Evolutionary conservation across 495 filamentous ascomycete species (phyloP).

Genomic region (Paragyromitra xinjiangensis): DNA sequence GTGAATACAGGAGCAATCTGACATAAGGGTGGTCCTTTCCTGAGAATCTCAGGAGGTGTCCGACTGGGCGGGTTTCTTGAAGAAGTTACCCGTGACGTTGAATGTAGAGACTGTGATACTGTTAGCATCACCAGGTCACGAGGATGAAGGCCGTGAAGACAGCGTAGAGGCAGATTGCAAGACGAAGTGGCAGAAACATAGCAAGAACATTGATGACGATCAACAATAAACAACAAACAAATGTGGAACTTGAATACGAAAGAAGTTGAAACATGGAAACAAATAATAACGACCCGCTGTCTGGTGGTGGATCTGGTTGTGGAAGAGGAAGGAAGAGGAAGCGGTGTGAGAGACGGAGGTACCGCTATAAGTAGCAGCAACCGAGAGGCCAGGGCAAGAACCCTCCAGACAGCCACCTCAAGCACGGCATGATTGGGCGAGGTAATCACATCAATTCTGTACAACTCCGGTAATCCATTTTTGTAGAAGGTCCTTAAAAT

Average conservation of each 20-base stretch:
- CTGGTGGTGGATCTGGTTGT: conserved; percentile 1
- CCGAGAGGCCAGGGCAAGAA: conserved; percentile 17
- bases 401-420: background rate
- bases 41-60: background rate
- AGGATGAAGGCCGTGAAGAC: background rate
- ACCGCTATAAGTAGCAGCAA: background rate
- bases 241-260: background rate
- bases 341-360: background rate
- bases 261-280: conserved; percentile 18
- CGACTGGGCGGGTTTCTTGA: background rate
- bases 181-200: conserved; percentile 5
- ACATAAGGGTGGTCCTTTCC: too few species aligned
- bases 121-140: conserved; percentile 16
- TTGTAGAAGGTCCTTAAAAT: background rate
- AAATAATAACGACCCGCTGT: conserved; percentile 5
- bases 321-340: background rate
- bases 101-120: conserved; percentile 8
- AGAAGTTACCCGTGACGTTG: conserved; percentile 4
- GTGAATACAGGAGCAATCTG: background rate
- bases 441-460: background rate
- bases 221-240: conserved; percentile 11
- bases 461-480: background rate
- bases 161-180: background rate
- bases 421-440: background rate
- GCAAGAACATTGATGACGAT: conserved; percentile 8